These are phyloP conservation scores for Scleromitrula shiraiana DNA, from an alignment of 2,329 filamentous ascomycete genomes.

Conservation along the genomic window DNA sequence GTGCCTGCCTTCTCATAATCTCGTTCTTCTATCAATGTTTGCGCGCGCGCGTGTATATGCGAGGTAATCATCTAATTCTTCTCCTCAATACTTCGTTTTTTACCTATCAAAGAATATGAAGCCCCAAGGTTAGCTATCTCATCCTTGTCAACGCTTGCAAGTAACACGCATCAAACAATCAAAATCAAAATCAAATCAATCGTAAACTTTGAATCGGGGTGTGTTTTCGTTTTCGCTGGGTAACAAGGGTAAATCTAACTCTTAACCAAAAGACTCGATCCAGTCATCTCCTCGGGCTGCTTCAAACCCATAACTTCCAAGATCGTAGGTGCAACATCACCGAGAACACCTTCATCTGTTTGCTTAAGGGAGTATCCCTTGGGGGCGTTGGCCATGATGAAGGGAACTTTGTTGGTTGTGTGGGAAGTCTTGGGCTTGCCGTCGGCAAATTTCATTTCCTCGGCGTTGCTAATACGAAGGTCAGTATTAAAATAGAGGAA, in stretches of 20 bases:
- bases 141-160: constrained; percentile 3
- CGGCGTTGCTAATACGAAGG: constrained; percentile 57
- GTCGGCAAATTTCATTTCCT: constrained; percentile 97
- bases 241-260: constrained; percentile 28
- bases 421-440: constrained; percentile 97
- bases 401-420: constrained; percentile 95
- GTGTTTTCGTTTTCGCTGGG: neutral
- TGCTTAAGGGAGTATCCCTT: constrained; percentile 77
- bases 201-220: no score
- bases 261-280: constrained; percentile 75
- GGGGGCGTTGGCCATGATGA: constrained; percentile 96
- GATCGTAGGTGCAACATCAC: constrained; percentile 93
- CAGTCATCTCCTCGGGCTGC: constrained; percentile 88
- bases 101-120: constrained; percentile 19
- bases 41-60: no score
- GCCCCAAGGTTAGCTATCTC: constrained; percentile 14
- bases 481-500: neutral
- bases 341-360: constrained; percentile 67
- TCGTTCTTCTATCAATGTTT: no score
- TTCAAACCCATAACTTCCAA: constrained; percentile 85
- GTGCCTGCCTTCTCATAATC: no score
- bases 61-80: neutral
- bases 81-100: constrained; percentile 27
- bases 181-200: neutral
- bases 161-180: neutral